Conservation (phyloP, 768 basidiomycete genomes). For the Pulveroboletus frians region DNA sequence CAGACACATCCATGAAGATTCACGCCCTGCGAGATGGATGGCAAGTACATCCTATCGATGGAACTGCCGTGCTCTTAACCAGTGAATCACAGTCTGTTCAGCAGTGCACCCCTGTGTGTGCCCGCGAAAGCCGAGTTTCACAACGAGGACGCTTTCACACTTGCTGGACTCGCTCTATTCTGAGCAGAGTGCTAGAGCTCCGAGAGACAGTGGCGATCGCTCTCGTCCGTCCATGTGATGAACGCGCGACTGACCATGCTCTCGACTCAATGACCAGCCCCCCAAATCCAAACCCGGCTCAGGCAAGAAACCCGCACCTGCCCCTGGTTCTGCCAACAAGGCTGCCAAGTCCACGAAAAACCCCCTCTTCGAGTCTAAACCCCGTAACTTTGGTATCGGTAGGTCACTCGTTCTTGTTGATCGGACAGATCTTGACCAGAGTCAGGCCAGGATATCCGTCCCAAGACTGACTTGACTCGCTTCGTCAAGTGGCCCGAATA, state of each 20-base stretch:
- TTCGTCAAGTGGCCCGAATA: conserved; percentile 99
- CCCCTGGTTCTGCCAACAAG: conserved; percentile 79
- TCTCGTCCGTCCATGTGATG: conserved; percentile 21
- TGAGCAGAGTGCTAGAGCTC: conserved; percentile 47
- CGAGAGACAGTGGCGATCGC: conserved; percentile 37
- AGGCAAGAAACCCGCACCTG: conserved; percentile 81
- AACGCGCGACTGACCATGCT: conserved; percentile 35
- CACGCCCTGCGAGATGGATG: conserved; percentile 43
- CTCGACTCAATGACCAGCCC: conserved; percentile 93
- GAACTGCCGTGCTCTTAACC: conserved; percentile 18
- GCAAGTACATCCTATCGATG: conserved; percentile 41
- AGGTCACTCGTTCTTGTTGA: conserved; percentile 14
- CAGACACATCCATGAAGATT: conserved; percentile 30
- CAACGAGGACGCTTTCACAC: conserved; percentile 36
- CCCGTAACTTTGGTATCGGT: conserved; percentile 97
- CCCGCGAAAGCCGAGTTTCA: conserved; percentile 36
- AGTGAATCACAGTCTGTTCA: conserved; percentile 21
- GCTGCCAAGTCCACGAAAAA: conserved; percentile 77
- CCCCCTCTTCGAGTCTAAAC: conserved; percentile 87
- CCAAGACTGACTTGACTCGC: conserved; percentile 84
- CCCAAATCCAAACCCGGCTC: conserved; percentile 64
- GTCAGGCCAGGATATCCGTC: conserved; percentile 89
- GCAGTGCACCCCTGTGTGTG: conserved; percentile 9
- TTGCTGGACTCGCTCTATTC: conserved; percentile 39
- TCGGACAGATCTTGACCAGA: neutral